A percentile compares a stretch with the other conserved stretches of the same genome.
These are phyloP conservation scores for Pseudozyma sp. DNA, from an alignment of 1,284 basidiomycete genomes.

Conservation along the genomic window DNA sequence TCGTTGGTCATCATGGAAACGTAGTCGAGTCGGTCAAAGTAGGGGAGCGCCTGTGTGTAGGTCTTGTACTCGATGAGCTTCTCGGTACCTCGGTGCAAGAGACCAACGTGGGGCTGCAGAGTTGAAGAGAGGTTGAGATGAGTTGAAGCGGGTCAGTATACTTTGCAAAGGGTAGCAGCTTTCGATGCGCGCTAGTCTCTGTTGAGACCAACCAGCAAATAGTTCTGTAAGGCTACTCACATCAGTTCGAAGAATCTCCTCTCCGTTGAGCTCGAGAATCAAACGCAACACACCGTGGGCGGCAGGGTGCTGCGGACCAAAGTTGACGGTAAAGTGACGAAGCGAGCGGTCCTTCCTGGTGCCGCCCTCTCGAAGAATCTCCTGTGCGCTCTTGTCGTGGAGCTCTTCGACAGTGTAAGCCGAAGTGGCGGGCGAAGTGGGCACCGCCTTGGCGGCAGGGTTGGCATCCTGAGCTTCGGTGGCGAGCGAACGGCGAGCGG, in stretches of 20 bases:
- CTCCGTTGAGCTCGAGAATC: conserved; percentile 97
- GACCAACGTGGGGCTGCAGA: conserved; percentile 82
- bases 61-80: conserved; percentile 99
- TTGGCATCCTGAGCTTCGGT: conserved; percentile 49
- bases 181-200: too few species aligned
- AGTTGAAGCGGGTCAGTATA: conserved; percentile 62
- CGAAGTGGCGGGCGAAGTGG: conserved; percentile 45
- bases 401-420: conserved; percentile 70
- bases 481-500: conserved; percentile 48
- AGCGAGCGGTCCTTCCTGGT: conserved; percentile 82
- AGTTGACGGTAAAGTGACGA: conserved; percentile 71
- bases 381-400: conserved; percentile 79
- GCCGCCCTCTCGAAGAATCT: conserved; percentile 82
- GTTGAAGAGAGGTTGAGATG: neutral
- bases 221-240: conserved; percentile 28
- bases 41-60: conserved; percentile 96
- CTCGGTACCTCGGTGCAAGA: conserved; percentile 96
- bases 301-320: conserved; percentile 88
- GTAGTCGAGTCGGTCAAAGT: conserved; percentile 99
- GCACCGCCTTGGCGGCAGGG: conserved; percentile 37
- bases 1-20: conserved; percentile 82
- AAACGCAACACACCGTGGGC: conserved; percentile 98
- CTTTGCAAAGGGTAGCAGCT: neutral
- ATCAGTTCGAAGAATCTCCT: conserved; percentile 72
- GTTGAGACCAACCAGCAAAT: neutral